These are phyloP conservation scores for Trichoderma virens DNA, from an alignment of 495 filamentous ascomycete genomes.

Conservation along the genomic window DNA sequence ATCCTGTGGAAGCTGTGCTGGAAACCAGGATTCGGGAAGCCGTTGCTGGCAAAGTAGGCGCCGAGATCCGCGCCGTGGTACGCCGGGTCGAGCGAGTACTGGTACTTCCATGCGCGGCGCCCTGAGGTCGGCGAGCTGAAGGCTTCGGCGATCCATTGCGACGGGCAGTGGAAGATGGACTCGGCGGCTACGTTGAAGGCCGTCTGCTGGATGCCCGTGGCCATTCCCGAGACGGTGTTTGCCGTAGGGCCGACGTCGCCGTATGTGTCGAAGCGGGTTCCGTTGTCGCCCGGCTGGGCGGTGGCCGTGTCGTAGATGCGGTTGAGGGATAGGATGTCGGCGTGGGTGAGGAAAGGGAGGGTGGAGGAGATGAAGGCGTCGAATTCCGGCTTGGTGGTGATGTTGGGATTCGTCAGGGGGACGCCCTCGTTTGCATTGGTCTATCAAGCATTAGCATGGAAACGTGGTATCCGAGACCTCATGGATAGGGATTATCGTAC, in stretches of 20 bases:
- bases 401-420: constrained; percentile 31
- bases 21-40: constrained; percentile 24
- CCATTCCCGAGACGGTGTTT: constrained; percentile 18
- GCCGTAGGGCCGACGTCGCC: constrained; percentile 17
- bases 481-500: no score
- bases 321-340: constrained; percentile 34
- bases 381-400: constrained; percentile 42
- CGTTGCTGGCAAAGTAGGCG: constrained; percentile 40
- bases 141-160: constrained; percentile 56
- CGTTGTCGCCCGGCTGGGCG: constrained; percentile 11
- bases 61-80: constrained; percentile 48
- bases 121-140: constrained; percentile 23
- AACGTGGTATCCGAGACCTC: background rate
- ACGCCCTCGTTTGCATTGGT: constrained; percentile 47
- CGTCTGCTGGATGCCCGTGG: constrained; percentile 29
- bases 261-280: constrained; percentile 20
- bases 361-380: constrained; percentile 33
- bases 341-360: constrained; percentile 42
- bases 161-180: constrained; percentile 52
- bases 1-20: constrained; percentile 28
- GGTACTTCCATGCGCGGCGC: constrained; percentile 46
- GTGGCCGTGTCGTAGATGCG: constrained; percentile 16
- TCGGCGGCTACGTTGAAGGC: constrained; percentile 53
- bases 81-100: constrained; percentile 53
- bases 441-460: background rate